phyloP scores from a whole-genome alignment of 2,329 filamentous ascomycete genomes.

The Exophiala sp. region DNA sequence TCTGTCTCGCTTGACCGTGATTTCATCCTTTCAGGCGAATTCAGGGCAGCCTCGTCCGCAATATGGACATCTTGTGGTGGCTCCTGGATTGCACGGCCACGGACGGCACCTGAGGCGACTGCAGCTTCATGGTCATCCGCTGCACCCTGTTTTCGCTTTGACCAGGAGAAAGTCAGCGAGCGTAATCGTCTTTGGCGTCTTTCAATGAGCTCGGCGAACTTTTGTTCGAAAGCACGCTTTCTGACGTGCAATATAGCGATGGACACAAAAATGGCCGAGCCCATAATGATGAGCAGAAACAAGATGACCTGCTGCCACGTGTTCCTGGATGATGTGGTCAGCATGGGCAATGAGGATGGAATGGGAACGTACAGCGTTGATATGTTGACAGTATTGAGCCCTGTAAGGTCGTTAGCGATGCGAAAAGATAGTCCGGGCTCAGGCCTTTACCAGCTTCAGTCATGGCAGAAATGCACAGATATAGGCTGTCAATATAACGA shows the following conservation, averaged over 20 bases:
- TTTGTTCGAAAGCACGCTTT: conserved; percentile 33
- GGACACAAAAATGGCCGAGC: conserved; percentile 47
- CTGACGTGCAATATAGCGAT: conserved; percentile 43
- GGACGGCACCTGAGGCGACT: conserved; percentile 18
- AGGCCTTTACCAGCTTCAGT: conserved; percentile 39
- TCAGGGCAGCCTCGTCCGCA: background rate
- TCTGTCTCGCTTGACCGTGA: background rate
- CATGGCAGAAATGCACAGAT: conserved; percentile 47
- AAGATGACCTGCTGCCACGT: conserved; percentile 48
- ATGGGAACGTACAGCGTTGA: conserved; percentile 32
- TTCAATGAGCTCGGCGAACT: conserved; percentile 23
- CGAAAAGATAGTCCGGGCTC: background rate
- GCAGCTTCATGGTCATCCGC: conserved; percentile 8
- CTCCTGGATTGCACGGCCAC: conserved; percentile 14
- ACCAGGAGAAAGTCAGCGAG: conserved; percentile 11
- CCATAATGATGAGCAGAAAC: conserved; percentile 47
- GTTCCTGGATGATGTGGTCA: conserved; percentile 29
- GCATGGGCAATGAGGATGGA: background rate
- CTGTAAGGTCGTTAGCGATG: background rate
- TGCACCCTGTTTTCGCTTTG: conserved; percentile 5
- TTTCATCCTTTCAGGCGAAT: background rate
- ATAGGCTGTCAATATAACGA: conserved; percentile 46
- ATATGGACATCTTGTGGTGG: background rate
- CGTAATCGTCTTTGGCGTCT: conserved; percentile 6
- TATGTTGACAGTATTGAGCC: conserved; percentile 48